A percentile compares a stretch with the other conserved stretches of the same genome.
Evolutionary conservation across 495 filamentous ascomycete genomes (phyloP).

Genomic region (Hyaloscypha bicolor): DNA sequence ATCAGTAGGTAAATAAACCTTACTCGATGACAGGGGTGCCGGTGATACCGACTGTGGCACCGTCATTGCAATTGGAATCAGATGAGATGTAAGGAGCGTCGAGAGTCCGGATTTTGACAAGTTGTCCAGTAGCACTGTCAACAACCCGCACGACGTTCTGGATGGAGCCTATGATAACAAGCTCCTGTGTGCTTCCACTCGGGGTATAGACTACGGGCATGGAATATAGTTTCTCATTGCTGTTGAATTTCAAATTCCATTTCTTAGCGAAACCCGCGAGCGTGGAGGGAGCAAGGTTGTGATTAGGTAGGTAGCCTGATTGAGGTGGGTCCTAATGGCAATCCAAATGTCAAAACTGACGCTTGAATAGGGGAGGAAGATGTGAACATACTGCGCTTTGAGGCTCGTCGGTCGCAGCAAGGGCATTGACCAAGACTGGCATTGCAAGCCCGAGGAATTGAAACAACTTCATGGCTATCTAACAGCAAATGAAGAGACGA

Average conservation of each 20-base stretch:
- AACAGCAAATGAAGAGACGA: not conserved
- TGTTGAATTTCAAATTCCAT: slow-evolving; percentile 3
- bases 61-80: slow-evolving; percentile 38
- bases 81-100: slow-evolving; percentile 35
- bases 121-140: slow-evolving; percentile 37
- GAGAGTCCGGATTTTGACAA: slow-evolving; percentile 33
- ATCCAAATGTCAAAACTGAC: not conserved
- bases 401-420: not conserved
- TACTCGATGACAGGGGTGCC: slow-evolving; percentile 30
- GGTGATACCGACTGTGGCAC: slow-evolving; percentile 33
- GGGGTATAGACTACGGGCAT: not conserved
- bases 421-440: not conserved
- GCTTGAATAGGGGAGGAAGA: not conserved
- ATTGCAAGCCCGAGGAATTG: not conserved
- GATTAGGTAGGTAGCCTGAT: slow-evolving; percentile 27
- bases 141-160: slow-evolving; percentile 35
- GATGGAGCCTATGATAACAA: not conserved
- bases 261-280: not conserved
- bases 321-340: slow-evolving; percentile 19
- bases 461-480: not conserved
- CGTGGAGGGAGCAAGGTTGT: slow-evolving; percentile 19
- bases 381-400: not conserved
- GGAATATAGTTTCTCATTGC: not conserved
- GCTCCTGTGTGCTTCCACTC: not conserved
- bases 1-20: too few relatives aligned